phyloP scores from a whole-genome alignment of 176 grass and related monocot species.

The Eleusine coracana region DNA sequence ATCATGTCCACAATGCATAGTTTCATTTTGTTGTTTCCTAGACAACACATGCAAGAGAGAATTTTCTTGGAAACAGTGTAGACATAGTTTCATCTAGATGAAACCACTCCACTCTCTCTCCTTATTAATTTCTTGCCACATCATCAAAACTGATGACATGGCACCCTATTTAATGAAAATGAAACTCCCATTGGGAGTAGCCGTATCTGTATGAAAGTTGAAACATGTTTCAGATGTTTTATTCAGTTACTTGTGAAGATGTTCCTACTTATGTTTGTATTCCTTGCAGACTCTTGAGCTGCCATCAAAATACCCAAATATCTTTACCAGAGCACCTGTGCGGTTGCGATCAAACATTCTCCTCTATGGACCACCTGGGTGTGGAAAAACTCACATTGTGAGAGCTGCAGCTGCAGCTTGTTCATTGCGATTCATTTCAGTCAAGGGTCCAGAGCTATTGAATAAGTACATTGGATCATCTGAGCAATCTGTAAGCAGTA shows the following conservation, averaged over 20 bases:
- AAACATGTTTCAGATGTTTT: slow-evolving; percentile 40
- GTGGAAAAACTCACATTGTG: slow-evolving; percentile 94
- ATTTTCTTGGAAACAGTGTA: too few relatives aligned
- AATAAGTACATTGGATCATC: slow-evolving; percentile 98
- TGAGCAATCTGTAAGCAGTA: slow-evolving; percentile 76
- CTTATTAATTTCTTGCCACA: too few relatives aligned
- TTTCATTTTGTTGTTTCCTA: too few relatives aligned
- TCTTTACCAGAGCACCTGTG: slow-evolving; percentile 81
- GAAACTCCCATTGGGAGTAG: too few relatives aligned
- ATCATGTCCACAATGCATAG: too few relatives aligned
- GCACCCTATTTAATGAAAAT: too few relatives aligned
- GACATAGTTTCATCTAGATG: too few relatives aligned
- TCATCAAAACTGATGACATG: too few relatives aligned
- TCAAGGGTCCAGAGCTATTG: slow-evolving; percentile 92
- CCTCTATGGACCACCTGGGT: slow-evolving; percentile 92
- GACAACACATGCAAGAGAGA: too few relatives aligned
- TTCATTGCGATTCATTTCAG: slow-evolving; percentile 89
- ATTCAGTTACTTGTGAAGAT: slow-evolving; percentile 6
- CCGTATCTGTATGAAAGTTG: slow-evolving; percentile 29
- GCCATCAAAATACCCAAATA: slow-evolving; percentile 85
- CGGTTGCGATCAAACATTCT: slow-evolving; percentile 92
- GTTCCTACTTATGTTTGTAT: slow-evolving; percentile 41
- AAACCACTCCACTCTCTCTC: too few relatives aligned
- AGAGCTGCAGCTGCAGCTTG: slow-evolving; percentile 90
- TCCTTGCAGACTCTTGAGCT: slow-evolving; percentile 81